Base-by-base conservation (phyloP, 768 basidiomycete genomes). In the Suillus occidentalis region DNA sequence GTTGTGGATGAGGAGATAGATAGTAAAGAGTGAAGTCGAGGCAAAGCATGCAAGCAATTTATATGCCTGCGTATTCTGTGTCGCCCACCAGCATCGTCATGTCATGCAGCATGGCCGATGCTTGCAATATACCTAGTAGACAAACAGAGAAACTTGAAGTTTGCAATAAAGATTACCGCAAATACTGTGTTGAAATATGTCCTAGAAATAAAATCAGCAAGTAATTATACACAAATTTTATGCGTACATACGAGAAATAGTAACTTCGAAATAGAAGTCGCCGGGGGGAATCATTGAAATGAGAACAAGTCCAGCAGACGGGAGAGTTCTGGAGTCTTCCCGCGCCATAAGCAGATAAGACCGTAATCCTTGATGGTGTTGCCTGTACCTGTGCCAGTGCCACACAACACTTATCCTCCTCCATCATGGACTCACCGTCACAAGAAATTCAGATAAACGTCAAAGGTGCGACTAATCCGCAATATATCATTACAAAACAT, bases 371-470 rank as follows among this genome's bases (percentile, higher is more conserved):
- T 34, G 59, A 61, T n/a, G 63, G 22, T 60, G 40, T 20, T 63
- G 18, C 31, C 31, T 31, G 3, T 36, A 36, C 52, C 28, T 57
- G 31, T 22, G 18, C 6, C 52, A 20, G 18, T 36, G 62, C 63
- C 43, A 50, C 36, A 63, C 61, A 50, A 40, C n/a, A 10, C 20
- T 36, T 58, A n/a, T 60, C 64, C 59, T 61, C 63, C 55, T 73
- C 72, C 73, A 81, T 76, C 76, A 88, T 88, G 86, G 84, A 84
- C 72, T 47, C 69, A 52, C 64, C 76, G 68, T 70, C 78, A 18
- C 74, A 79, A 65, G 87, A 88, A 72, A 86, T 89, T 61, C 83
- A 83, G 66, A 87, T 89, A 70, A 87, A 87, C 72, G 78, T 92
- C 74, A 92, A 91, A 76, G 90, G 90, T 89, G 64, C 10, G 10